Evolutionary conservation across 2,329 filamentous ascomycete species (phyloP).

Genomic region (Alternaria metachromatica): DNA sequence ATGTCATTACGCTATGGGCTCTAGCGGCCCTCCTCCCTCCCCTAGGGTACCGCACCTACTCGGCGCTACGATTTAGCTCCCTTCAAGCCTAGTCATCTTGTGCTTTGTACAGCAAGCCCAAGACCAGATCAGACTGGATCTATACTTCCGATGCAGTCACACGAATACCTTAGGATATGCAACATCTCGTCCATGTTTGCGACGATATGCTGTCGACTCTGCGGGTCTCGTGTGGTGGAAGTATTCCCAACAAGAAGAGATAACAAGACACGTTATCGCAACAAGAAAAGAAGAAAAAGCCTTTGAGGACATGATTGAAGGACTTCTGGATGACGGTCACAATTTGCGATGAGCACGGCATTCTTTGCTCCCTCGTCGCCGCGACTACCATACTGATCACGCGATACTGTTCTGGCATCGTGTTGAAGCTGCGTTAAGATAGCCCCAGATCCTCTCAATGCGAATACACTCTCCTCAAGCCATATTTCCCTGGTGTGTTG

Average conservation of each 20-base stretch:
- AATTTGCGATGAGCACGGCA: neutral
- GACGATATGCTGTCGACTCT: neutral
- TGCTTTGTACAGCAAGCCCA: constrained; percentile 10
- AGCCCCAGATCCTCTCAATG: constrained; percentile 16
- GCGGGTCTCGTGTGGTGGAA: neutral
- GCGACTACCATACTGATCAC: neutral
- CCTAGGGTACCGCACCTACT: constrained; percentile 21
- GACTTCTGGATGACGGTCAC: constrained; percentile 3
- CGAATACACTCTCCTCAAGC: constrained; percentile 3
- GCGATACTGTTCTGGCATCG: neutral
- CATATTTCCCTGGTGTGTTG: neutral
- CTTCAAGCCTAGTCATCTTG: constrained; percentile 42
- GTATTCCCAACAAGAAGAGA: constrained; percentile 29
- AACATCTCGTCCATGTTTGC: neutral
- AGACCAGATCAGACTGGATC: constrained; percentile 41
- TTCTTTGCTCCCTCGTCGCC: neutral
- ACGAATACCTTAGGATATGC: neutral
- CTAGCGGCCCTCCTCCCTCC: constrained; percentile 33
- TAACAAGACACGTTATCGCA: constrained; percentile 9
- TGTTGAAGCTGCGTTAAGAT: neutral
- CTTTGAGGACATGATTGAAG: constrained; percentile 27
- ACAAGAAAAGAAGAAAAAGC: constrained; percentile 18
- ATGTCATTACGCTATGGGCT: constrained; percentile 9
- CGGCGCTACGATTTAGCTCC: constrained; percentile 36
- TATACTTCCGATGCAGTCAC: neutral